Evolutionary conservation across 331 rosid genomes (phyloP).

Genomic region (Stylosanthes scabra): DNA sequence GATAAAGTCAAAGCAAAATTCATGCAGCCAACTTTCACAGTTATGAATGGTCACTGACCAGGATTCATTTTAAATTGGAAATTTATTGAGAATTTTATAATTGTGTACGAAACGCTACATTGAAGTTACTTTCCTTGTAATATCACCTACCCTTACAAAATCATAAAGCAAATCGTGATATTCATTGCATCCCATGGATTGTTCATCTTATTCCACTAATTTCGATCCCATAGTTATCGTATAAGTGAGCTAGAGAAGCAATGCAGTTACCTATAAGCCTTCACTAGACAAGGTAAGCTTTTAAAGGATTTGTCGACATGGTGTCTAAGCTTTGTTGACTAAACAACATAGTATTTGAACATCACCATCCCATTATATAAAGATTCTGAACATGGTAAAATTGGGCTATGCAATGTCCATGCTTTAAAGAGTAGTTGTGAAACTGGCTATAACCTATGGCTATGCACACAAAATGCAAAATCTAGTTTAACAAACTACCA

Average conservation of each 20-base stretch:
- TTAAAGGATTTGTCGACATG: conserved; percentile 7
- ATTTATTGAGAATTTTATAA: neutral
- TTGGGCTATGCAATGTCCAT: neutral
- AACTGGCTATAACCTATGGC: neutral
- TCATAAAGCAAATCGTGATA: conserved; percentile 17
- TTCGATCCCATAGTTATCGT: neutral
- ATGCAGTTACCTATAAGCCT: neutral
- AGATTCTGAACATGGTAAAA: conserved; percentile 9
- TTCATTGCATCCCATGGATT: conserved; percentile 7
- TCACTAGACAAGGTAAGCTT: conserved; percentile 2
- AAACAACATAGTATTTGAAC: neutral
- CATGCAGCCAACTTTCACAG: conserved; percentile 17
- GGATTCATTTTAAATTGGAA: conserved; percentile 12
- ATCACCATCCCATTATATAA: neutral
- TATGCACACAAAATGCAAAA: neutral
- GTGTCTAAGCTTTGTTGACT: neutral
- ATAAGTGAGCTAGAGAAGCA: neutral
- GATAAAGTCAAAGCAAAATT: conserved; percentile 19
- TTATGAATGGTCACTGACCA: conserved; percentile 3
- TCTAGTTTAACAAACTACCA: neutral
- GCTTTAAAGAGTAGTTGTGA: neutral
- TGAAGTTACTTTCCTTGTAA: conserved; percentile 14
- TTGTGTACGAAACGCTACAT: neutral
- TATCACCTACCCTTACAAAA: conserved; percentile 5
- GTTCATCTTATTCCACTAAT: neutral